Conservation (phyloP, 352 stramenopile species). For the Peronospora destructor region DNA sequence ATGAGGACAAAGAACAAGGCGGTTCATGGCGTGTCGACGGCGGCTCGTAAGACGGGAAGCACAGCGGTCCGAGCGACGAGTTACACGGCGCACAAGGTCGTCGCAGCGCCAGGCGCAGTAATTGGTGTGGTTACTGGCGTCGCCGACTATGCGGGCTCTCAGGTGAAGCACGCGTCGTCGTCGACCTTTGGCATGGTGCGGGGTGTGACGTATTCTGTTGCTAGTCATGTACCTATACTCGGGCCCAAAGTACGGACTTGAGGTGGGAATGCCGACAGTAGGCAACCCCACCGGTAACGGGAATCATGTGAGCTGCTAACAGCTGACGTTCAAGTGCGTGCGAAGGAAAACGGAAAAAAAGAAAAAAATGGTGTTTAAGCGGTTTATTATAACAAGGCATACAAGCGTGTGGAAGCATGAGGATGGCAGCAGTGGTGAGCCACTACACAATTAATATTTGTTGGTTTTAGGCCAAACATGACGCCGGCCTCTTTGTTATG, state of each 20-base stretch:
- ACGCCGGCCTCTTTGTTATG: conserved; percentile 15
- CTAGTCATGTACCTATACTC: conserved; percentile 55
- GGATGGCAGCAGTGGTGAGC: conserved; percentile 12
- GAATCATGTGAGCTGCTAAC: conserved; percentile 21
- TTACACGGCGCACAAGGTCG: conserved; percentile 47
- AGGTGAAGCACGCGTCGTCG: conserved; percentile 61
- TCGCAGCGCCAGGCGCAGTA: conserved; percentile 21
- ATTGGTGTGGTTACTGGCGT: conserved; percentile 35
- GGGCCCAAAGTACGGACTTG: conserved; percentile 62
- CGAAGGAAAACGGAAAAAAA: conserved; percentile 23
- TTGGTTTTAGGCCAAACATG: conserved; percentile 33
- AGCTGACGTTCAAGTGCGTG: conserved; percentile 17
- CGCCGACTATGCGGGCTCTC: conserved; percentile 49
- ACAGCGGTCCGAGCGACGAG: conserved; percentile 47
- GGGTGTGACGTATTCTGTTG: conserved; percentile 49
- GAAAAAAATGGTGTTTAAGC: conserved; percentile 28
- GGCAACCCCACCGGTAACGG: conserved; percentile 37
- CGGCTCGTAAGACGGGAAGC: conserved; percentile 34
- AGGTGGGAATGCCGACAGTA: conserved; percentile 35
- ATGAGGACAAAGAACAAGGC: conserved; percentile 60
- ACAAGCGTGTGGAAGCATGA: conserved; percentile 23
- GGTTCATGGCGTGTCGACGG: conserved; percentile 30
- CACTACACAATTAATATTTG: conserved; percentile 26
- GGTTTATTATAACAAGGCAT: conserved; percentile 14
- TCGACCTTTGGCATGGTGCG: conserved; percentile 50